A percentile compares a stretch with the other conserved stretches of the same genome.
Conservation (phyloP, 2,329 filamentous ascomycete genomes). For the Penicillium verrucosum region DNA sequence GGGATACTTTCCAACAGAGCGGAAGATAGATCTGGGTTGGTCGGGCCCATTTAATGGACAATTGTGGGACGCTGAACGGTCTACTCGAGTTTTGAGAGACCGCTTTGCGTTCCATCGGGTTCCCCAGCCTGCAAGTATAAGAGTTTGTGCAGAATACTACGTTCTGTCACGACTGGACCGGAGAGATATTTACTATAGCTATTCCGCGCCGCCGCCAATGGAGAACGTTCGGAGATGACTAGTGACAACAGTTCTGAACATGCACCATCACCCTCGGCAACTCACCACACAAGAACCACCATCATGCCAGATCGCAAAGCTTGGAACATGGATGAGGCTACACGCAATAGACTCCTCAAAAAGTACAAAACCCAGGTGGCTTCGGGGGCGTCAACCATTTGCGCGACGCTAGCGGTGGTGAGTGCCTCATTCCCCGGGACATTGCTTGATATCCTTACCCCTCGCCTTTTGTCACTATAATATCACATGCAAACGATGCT, state of each 20-base stretch:
- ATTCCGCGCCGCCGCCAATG: slow-evolving; percentile 21
- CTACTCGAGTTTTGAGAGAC: slow-evolving; percentile 48
- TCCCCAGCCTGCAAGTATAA: slow-evolving; percentile 39
- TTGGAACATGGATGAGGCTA: slow-evolving; percentile 40
- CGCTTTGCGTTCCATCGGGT: slow-evolving; percentile 53
- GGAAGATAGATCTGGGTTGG: slow-evolving; percentile 15
- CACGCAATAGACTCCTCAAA: slow-evolving; percentile 44
- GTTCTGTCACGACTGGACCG: background rate
- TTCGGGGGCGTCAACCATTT: slow-evolving; percentile 44
- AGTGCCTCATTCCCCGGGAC: slow-evolving; percentile 13
- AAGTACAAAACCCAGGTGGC: slow-evolving; percentile 48
- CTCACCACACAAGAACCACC: slow-evolving; percentile 33
- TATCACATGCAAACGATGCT: slow-evolving; percentile 4
- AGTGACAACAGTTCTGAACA: slow-evolving; percentile 40
- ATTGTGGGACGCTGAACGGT: slow-evolving; percentile 51
- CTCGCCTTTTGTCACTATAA: background rate
- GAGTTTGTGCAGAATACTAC: background rate
- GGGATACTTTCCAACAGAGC: background rate
- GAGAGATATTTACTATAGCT: slow-evolving; percentile 4
- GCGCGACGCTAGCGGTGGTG: slow-evolving; percentile 47
- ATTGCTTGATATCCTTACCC: background rate
- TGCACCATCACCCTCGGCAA: slow-evolving; percentile 37
- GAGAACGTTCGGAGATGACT: slow-evolving; percentile 37
- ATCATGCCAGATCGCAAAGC: slow-evolving; percentile 31
- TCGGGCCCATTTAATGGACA: slow-evolving; percentile 38